phyloP scores from a whole-genome alignment of 164 flowering plant genomes.

The Vitis cinerea region DNA sequence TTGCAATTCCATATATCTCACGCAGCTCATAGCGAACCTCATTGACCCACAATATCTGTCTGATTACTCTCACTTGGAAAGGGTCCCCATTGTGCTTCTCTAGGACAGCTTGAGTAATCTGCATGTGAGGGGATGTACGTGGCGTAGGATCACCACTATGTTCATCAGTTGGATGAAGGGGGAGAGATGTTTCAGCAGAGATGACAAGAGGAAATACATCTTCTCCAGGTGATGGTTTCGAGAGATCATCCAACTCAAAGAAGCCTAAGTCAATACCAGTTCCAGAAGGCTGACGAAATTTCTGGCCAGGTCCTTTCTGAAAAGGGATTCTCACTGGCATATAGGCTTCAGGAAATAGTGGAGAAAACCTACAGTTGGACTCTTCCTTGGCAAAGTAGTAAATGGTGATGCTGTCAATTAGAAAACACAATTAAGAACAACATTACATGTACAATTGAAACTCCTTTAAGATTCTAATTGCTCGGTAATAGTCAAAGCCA shows the following conservation, averaged over 20 bases:
- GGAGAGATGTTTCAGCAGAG: constrained; percentile 50
- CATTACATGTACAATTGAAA: not conserved
- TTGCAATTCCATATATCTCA: constrained; percentile 79
- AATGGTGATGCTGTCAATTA: constrained; percentile 64
- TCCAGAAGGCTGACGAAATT: constrained; percentile 73
- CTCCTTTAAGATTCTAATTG: too few species aligned
- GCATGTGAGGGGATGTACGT: constrained; percentile 41
- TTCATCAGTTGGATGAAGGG: constrained; percentile 24
- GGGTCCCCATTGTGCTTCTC: constrained; percentile 49
- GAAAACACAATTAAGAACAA: not conserved
- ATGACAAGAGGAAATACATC: constrained; percentile 89
- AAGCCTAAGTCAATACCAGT: constrained; percentile 81
- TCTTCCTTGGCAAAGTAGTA: constrained; percentile 87
- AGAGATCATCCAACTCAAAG: constrained; percentile 68
- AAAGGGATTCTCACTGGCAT: constrained; percentile 57
- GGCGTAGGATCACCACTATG: constrained; percentile 28
- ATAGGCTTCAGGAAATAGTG: constrained; percentile 59
- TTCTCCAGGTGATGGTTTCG: constrained; percentile 60
- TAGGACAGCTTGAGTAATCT: constrained; percentile 78
- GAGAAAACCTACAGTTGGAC: constrained; percentile 49
- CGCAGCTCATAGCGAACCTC: constrained; percentile 81
- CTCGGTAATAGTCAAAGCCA: too few species aligned
- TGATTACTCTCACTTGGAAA: constrained; percentile 64
- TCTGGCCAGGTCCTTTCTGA: constrained; percentile 66
- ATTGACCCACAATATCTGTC: constrained; percentile 75